A percentile compares a stretch with the other conserved stretches of the same genome.
phyloP scores from a whole-genome alignment of 1,139 yeast genomes.

The Keqinozyma sinolaborantium region DNA sequence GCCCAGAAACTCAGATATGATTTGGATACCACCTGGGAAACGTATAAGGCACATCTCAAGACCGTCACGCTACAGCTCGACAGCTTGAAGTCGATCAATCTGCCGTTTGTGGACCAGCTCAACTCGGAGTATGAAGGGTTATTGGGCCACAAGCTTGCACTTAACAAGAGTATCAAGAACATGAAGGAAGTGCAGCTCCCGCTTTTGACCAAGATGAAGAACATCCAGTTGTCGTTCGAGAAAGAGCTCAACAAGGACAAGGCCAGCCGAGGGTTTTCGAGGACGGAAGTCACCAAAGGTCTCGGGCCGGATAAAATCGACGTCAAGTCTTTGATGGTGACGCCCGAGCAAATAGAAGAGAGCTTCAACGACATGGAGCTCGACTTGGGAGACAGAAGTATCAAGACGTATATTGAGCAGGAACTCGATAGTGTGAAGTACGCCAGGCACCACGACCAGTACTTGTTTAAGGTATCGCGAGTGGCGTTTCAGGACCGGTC shows the following conservation, averaged over 20 bases:
- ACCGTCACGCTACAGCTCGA: constrained; percentile 18
- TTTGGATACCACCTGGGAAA: constrained; percentile 22
- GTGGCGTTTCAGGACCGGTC: constrained; percentile 15
- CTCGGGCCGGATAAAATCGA: constrained; percentile 13
- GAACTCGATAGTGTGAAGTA: constrained; percentile 22
- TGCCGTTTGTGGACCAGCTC: constrained; percentile 19
- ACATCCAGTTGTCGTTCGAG: constrained; percentile 23
- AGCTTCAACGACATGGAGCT: constrained; percentile 18
- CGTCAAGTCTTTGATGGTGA: constrained; percentile 17
- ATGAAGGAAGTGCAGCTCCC: constrained; percentile 34
- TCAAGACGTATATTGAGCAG: constrained; percentile 18
- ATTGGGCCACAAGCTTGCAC: constrained; percentile 12
- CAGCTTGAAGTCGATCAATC: constrained; percentile 12
- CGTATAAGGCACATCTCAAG: constrained; percentile 23
- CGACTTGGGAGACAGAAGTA: constrained; percentile 5
- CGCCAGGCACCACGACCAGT: constrained; percentile 19
- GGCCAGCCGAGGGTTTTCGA: constrained; percentile 8
- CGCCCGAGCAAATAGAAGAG: constrained; percentile 15
- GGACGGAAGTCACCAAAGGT: constrained; percentile 4
- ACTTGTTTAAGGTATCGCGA: constrained; percentile 12
- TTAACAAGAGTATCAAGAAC: constrained; percentile 21
- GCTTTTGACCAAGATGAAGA: constrained; percentile 30
- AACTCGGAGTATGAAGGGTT: constrained; percentile 18
- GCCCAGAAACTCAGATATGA: constrained; percentile 22
- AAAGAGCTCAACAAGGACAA: constrained; percentile 12